Conservation (phyloP, 225 moss, liverwort and hornwort genomes). For the Antitrichia curtipendula region DNA sequence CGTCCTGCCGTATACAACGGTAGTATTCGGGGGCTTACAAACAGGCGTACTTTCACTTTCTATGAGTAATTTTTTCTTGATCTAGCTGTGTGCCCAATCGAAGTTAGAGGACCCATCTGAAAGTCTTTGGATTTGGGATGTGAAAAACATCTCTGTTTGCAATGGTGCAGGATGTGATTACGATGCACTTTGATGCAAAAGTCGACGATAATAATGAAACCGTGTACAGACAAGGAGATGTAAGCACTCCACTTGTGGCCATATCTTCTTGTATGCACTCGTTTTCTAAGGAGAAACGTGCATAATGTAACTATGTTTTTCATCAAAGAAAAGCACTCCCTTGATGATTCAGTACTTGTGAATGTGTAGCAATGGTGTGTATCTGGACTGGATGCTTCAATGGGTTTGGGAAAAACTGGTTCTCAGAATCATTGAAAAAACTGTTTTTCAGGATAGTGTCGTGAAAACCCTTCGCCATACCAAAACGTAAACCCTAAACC, state of each 20-base stretch:
- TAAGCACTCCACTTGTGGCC: background rate
- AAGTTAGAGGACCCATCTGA: background rate
- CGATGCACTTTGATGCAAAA: conserved; percentile 15
- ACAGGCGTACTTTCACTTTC: background rate
- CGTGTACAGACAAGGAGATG: conserved; percentile 19
- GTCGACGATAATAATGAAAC: conserved; percentile 15
- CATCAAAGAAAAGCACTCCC: background rate
- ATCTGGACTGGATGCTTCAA: background rate
- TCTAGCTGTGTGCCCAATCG: background rate
- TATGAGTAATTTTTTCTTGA: background rate
- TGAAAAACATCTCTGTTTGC: background rate
- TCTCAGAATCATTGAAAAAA: background rate
- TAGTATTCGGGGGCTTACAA: background rate
- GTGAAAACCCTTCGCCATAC: background rate
- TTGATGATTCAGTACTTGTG: background rate
- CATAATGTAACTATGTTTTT: background rate
- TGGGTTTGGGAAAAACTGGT: background rate
- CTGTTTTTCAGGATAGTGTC: background rate
- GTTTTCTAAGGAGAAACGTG: background rate
- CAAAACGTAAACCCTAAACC: too few species aligned
- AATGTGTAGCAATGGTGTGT: background rate
- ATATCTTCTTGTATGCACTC: background rate
- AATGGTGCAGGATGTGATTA: conserved; percentile 16
- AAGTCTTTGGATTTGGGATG: background rate
- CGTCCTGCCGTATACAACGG: conserved; percentile 12